Conservation (phyloP, 1,284 basidiomycete genomes). For the Irpex sp. region DNA sequence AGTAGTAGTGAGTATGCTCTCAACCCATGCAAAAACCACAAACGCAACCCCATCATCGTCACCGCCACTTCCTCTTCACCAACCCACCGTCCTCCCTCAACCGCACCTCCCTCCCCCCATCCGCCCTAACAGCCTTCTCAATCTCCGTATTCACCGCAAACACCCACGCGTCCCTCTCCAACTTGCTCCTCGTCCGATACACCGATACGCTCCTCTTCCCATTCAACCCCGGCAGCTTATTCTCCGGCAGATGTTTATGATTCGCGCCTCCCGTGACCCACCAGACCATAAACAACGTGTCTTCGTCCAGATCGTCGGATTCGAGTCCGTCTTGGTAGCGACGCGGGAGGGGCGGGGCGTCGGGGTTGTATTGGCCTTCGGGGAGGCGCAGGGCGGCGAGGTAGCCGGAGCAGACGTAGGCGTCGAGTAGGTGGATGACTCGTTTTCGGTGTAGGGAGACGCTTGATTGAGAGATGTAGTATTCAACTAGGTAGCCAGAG, state of each 20-base stretch:
- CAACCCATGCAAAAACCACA: neutral
- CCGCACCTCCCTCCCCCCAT: constrained; percentile 52
- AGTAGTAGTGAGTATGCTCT: too few species aligned
- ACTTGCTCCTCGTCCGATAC: constrained; percentile 70
- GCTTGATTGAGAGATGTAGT: constrained; percentile 49
- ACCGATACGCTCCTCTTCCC: constrained; percentile 62
- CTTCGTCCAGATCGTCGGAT: constrained; percentile 72
- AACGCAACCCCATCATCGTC: too few species aligned
- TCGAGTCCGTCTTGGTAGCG: constrained; percentile 79
- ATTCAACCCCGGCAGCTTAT: constrained; percentile 48
- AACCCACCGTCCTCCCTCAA: constrained; percentile 56
- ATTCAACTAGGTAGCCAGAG: constrained; percentile 61
- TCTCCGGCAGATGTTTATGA: constrained; percentile 10
- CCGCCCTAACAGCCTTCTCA: constrained; percentile 64
- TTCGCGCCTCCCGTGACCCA: constrained; percentile 33
- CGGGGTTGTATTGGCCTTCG: constrained; percentile 54
- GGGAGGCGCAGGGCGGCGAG: constrained; percentile 66
- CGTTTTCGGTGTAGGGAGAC: constrained; percentile 48
- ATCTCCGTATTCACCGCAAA: constrained; percentile 83
- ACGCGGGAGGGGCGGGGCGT: constrained; percentile 49
- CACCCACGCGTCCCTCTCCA: constrained; percentile 87
- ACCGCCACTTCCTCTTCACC: constrained; percentile 20
- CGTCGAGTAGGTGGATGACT: constrained; percentile 63
- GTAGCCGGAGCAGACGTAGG: constrained; percentile 76
- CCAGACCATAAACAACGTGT: constrained; percentile 71